Evolutionary conservation across 192 early-diverging fungal genomes (phyloP), one percentile per base, ranked within the genome.

Genomic region (Spizellomyces sp.): DNA sequence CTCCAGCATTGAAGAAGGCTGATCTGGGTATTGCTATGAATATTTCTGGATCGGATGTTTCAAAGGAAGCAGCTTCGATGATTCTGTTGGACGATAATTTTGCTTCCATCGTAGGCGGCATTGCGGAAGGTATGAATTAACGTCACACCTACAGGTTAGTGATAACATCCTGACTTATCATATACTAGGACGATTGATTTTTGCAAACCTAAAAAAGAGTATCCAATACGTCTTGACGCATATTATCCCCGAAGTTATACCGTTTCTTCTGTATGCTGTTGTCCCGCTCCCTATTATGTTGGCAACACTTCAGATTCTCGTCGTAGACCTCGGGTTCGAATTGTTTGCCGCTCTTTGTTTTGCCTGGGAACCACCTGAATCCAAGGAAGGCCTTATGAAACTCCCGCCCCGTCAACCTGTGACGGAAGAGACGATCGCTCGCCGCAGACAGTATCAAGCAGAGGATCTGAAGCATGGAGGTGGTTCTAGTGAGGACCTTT

Each of bases 1-100:
- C 95, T 4, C 95, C 95, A 27, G 95, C 95, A 36, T 80, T 99
- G 43, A 97, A 96, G 79, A 96, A 96, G 83, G 95, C 95, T 2
- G 94, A 99, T 80, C 77, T 99, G 63, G 96, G 96, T 62, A 98
- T 99, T 79, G 90, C 96, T 19, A 99, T 99, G 96, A 96, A 96
- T 82, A 75, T 90, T 46, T 92, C 91, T 54, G 96, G 95, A 48
- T 94, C 92, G 4, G 96, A 99, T 77, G 95, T 98, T 42, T 93
- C 93, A 44, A 99, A 99, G 79, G 95, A 96, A 69, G 83, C 84
- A 27, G 96, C 96, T 21, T 83, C 94, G 56, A 99, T 99, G 96
- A 95, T 99, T 74, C 82, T 99, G 60, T 77, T 99, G 46, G 95
- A 99, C 78, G 95, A 99, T 79, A 98, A 99, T 87, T 99, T 99